Evolutionary conservation across 768 basidiomycete genomes (phyloP), one percentile per base, ranked within the genome.

Genomic region (Lentinula sp.): DNA sequence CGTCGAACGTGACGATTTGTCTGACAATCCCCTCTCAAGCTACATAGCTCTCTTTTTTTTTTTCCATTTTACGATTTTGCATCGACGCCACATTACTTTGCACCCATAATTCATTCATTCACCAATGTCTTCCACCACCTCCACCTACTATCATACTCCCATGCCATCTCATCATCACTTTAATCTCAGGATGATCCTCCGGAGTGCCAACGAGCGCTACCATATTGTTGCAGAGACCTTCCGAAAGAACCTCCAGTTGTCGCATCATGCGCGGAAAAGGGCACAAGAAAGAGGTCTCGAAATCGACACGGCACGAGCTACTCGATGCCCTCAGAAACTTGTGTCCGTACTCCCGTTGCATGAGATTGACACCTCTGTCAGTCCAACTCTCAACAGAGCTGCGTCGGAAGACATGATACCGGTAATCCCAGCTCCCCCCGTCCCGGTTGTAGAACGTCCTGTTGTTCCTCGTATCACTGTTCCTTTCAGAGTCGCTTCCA

Each of bases 211-310:
- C 68, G 66, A 64, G 3, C 76, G 73, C 51, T 78, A 80, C 68
- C 45, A 64, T 35, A 65, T 62, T 18, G 68, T 81, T 58, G 81
- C 82, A 2, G 67, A 68, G 35, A 66, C 68, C 42, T 67, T 74
- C 28, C 81, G 83, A 53, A 64, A 64, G 23, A 61, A 70, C 3
- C 68, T 71, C 5, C 69, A 52, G 8, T 76, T 73, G 15, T 80
- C 80, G 0, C 64, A 75, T 62, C 81, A 80, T 65, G 85, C 85
- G 9, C 79, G 76, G 59, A 74, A 68, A n/a, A 79, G 72, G 28
- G 85, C 85, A 4, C 65, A 62, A 11, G 61, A 62, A 13, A 75
- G 80, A n/a, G 74, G 77, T 32, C 80, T 86, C 37, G 64, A 61
- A 5, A 70, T 87, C 52, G 74, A 81, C 69, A 75, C 78, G 28